phyloP scores from a whole-genome alignment of 345 rosid genomes.

The Mallotus nudiflorus region DNA sequence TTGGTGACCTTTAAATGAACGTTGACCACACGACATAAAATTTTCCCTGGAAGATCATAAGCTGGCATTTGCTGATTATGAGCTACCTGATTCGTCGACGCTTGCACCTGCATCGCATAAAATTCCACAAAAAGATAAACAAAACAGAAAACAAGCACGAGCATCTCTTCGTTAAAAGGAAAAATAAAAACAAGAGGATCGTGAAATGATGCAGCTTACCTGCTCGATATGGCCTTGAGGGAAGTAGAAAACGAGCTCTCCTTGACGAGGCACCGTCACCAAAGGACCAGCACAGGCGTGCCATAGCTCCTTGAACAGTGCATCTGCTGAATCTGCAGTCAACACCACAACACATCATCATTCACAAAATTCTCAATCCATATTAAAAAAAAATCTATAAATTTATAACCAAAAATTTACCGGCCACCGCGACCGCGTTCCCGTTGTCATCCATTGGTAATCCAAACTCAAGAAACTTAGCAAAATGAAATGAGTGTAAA shows the following conservation, averaged over 20 bases:
- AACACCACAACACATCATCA: background rate
- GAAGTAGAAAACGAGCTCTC: constrained; percentile 78
- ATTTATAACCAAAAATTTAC: constrained; percentile 13
- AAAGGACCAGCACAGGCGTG: constrained; percentile 94
- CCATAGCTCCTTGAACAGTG: constrained; percentile 81
- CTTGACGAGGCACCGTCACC: constrained; percentile 71
- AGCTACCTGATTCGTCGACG: constrained; percentile 72
- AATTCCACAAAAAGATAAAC: background rate
- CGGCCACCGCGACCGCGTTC: constrained; percentile 16
- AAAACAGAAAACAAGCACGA: background rate
- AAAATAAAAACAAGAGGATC: background rate
- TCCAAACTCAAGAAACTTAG: constrained; percentile 20
- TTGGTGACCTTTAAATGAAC: constrained; percentile 57
- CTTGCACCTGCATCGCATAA: constrained; percentile 57
- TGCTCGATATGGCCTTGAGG: constrained; percentile 97
- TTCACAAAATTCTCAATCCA: background rate
- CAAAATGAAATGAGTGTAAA: background rate
- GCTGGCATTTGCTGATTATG: constrained; percentile 82
- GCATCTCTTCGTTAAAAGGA: background rate
- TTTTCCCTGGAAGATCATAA: constrained; percentile 62
- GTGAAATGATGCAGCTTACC: constrained; percentile 46
- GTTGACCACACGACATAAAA: constrained; percentile 76
- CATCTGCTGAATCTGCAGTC: constrained; percentile 56
- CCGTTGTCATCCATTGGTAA: constrained; percentile 23
- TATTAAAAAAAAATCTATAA: background rate